phyloP scores from a whole-genome alignment of 2,329 filamentous ascomycete genomes.

The Diaporthe citri region DNA sequence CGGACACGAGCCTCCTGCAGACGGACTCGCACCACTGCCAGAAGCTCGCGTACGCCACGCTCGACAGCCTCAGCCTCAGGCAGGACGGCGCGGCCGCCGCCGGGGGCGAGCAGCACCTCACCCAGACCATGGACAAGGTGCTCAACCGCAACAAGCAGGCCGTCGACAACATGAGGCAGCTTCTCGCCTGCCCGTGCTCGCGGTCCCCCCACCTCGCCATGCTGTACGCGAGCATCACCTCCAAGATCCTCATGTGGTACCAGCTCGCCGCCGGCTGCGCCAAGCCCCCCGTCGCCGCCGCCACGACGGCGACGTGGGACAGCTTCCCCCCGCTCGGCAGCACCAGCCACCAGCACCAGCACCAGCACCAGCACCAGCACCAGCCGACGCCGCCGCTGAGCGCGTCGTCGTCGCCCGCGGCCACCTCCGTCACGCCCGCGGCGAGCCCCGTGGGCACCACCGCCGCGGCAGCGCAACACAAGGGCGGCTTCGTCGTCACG shows the following conservation, averaged over 20 bases:
- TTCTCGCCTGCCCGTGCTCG: constrained; percentile 39
- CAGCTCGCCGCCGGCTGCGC: constrained; percentile 39
- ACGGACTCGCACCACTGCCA: constrained; percentile 38
- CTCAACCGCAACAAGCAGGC: constrained; percentile 41
- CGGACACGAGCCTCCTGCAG: constrained; percentile 29
- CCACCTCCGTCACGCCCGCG: constrained; percentile 27
- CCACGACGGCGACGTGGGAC: constrained; percentile 35
- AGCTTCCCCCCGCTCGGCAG: constrained; percentile 34
- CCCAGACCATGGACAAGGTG: constrained; percentile 41
- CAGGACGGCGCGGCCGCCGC: constrained; percentile 27
- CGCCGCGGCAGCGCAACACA: not conserved
- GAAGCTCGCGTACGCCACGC: constrained; percentile 35
- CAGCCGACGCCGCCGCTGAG: constrained; percentile 39
- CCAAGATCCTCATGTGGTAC: constrained; percentile 41
- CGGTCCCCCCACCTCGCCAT: constrained; percentile 38
- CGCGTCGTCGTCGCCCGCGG: constrained; percentile 35
- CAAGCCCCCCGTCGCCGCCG: constrained; percentile 12
- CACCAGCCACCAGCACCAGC: not conserved
- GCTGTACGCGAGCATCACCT: constrained; percentile 40
- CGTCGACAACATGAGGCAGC: constrained; percentile 39
- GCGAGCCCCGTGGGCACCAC: constrained; percentile 15
- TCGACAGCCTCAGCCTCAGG: constrained; percentile 35
- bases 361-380: constrained; percentile 16
- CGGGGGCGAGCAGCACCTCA: constrained; percentile 32
- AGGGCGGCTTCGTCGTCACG: constrained; percentile 35